Conservation (phyloP, 441 rosid species). For the Aleurites moluccanus region DNA sequence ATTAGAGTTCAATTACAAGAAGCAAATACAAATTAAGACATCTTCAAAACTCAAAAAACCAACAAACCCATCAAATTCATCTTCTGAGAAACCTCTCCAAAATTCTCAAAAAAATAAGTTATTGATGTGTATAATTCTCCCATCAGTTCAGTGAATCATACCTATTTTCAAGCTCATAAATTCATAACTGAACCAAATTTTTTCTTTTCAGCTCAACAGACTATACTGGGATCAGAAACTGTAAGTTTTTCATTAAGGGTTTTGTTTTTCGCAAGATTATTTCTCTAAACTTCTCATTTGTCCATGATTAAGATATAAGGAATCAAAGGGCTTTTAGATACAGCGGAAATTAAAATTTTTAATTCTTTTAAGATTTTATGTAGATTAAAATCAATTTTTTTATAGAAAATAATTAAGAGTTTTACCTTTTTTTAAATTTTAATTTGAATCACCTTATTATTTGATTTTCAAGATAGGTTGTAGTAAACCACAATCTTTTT, state of each 20-base stretch:
- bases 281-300: too few species aligned
- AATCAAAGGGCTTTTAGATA: too few species aligned
- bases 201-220: constrained; percentile 45
- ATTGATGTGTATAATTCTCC: constrained; percentile 43
- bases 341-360: too few species aligned
- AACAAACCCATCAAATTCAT: too few species aligned
- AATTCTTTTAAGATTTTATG: too few species aligned
- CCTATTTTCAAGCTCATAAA: constrained; percentile 42
- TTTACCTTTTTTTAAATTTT: too few species aligned
- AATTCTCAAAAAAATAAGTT: constrained; percentile 38
- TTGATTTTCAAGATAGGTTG: too few species aligned
- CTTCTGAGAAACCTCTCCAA: constrained; percentile 60
- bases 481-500: too few species aligned
- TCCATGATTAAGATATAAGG: too few species aligned
- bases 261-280: constrained; percentile 55
- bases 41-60: constrained; percentile 50
- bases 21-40: constrained; percentile 91
- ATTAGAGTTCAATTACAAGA: constrained; percentile 90
- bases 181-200: constrained; percentile 54
- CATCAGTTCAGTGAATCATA: constrained; percentile 49
- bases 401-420: too few species aligned
- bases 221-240: constrained; percentile 32
- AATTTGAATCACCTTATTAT: too few species aligned
- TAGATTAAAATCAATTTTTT: too few species aligned
- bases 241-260: constrained; percentile 47